Conservation (phyloP, 805 yeast species). For the Metschnikowia chrysomelidarum region DNA sequence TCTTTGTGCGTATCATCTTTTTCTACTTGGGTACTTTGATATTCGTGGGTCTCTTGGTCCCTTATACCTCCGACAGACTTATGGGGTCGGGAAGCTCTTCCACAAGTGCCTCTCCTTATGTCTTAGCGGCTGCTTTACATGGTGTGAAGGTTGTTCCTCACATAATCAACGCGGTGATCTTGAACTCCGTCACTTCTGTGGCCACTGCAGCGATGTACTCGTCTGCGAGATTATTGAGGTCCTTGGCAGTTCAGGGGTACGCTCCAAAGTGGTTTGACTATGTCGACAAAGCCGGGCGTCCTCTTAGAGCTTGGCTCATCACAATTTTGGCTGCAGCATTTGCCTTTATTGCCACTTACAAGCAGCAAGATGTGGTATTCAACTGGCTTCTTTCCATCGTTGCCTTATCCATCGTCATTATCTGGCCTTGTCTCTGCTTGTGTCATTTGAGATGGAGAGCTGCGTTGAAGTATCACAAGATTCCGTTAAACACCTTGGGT, state of each 20-base stretch:
- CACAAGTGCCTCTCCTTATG: slow-evolving; percentile 29
- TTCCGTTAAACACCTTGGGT: slow-evolving; percentile 24
- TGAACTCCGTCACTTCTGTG: slow-evolving; percentile 32
- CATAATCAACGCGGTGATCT: slow-evolving; percentile 32
- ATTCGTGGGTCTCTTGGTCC: slow-evolving; percentile 40
- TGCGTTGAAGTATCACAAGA: slow-evolving; percentile 22
- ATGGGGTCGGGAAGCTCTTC: slow-evolving; percentile 35
- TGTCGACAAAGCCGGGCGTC: slow-evolving; percentile 28
- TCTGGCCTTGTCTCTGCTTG: slow-evolving; percentile 26
- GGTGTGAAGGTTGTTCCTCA: slow-evolving; percentile 28
- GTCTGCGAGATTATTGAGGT: slow-evolving; percentile 25
- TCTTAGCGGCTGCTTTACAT: slow-evolving; percentile 28
- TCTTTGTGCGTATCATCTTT: slow-evolving; percentile 36
- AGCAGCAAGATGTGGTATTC: slow-evolving; percentile 32
- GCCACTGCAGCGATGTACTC: slow-evolving; percentile 33
- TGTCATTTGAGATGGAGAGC: slow-evolving; percentile 32
- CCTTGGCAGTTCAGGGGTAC: slow-evolving; percentile 28
- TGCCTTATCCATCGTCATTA: slow-evolving; percentile 26
- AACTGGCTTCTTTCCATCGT: slow-evolving; percentile 31
- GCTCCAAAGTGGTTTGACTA: slow-evolving; percentile 31
- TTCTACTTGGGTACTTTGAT: slow-evolving; percentile 40
- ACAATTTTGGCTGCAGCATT: slow-evolving; percentile 24
- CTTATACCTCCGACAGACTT: slow-evolving; percentile 30
- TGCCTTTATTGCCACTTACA: slow-evolving; percentile 29
- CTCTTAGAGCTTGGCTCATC: slow-evolving; percentile 27